These are phyloP conservation scores for Neurospora discreta DNA, from an alignment of 495 filamentous ascomycete genomes.

Conservation along the genomic window DNA sequence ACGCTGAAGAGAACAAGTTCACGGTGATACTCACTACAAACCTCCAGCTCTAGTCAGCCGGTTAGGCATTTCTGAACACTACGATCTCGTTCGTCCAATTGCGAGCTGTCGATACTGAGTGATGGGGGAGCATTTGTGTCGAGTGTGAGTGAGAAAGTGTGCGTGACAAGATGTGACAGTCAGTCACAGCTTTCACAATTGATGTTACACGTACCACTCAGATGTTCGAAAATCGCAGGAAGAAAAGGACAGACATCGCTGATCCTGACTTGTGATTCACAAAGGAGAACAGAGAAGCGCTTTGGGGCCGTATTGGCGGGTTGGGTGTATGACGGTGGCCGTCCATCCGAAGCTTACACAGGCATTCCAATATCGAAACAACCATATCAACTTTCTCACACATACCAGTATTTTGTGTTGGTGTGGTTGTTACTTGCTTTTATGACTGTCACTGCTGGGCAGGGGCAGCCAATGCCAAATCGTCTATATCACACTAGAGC, in stretches of 20 bases:
- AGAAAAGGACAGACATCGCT: neutral
- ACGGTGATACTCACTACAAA: neutral
- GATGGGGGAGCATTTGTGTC: neutral
- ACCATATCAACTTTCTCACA: neutral
- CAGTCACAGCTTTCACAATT: neutral
- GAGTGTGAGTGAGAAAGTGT: neutral
- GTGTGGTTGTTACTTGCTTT: neutral
- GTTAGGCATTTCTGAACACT: neutral
- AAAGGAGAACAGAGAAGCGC: neutral
- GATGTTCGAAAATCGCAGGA: neutral
- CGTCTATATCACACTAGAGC: neutral
- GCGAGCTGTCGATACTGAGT: neutral
- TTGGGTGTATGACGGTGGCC: neutral
- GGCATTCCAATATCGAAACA: neutral
- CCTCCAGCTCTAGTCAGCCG: neutral
- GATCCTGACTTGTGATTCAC: neutral
- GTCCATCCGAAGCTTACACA: neutral
- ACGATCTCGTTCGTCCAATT: neutral
- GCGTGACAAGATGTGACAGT: neutral
- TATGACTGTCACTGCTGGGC: neutral
- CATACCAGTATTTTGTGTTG: neutral
- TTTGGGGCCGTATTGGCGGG: neutral
- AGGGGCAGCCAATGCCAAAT: neutral
- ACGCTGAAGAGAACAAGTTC: neutral
- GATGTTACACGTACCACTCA: neutral